phyloP scores from a whole-genome alignment of 352 stramenopile genomes.

The Phytopythium kandeliae region DNA sequence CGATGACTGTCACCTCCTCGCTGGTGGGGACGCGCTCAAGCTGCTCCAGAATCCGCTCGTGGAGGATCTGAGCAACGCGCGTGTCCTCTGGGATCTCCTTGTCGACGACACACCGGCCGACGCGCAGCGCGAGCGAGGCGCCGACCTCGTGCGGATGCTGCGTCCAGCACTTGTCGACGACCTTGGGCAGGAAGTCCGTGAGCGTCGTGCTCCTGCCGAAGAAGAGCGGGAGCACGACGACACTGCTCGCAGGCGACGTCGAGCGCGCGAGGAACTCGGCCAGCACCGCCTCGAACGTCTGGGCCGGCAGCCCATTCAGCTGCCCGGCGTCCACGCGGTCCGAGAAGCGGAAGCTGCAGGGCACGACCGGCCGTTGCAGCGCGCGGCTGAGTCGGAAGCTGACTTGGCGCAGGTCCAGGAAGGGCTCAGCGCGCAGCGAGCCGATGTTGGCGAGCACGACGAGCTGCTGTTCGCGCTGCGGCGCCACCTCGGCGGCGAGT shows the following conservation, averaged over 20 bases:
- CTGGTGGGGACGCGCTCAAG: constrained; percentile 18
- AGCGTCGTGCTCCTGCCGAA: constrained; percentile 72
- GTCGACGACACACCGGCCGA: constrained; percentile 60
- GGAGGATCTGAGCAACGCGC: constrained; percentile 55
- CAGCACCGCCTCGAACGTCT: constrained; percentile 63
- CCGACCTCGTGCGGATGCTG: constrained; percentile 1
- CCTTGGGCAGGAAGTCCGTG: constrained; percentile 66
- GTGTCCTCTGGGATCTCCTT: constrained; percentile 37
- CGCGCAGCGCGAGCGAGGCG: constrained; percentile 20
- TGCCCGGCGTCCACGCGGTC: constrained; percentile 51
- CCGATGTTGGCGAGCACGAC: constrained; percentile 75
- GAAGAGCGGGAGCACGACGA: constrained; percentile 76
- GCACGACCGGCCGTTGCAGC: constrained; percentile 46
- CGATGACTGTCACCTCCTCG: constrained; percentile 47
- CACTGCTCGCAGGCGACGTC: constrained; percentile 7
- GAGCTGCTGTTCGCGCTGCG: constrained; percentile 12
- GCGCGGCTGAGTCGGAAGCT: constrained; percentile 55
- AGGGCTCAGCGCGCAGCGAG: constrained; percentile 60
- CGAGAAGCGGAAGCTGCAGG: constrained; percentile 77
- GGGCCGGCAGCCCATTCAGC: constrained; percentile 57
- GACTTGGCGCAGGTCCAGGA: constrained; percentile 68
- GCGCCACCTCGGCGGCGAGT: not conserved
- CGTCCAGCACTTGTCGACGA: constrained; percentile 43
- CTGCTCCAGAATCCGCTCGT: constrained; percentile 37
- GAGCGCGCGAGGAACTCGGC: constrained; percentile 28